Percentiles rank a stretch among this genome's conserved stretches.
These are phyloP conservation scores for Aureobasidium sp. DNA, from an alignment of 2,329 filamentous ascomycete species.

Conservation along the genomic window DNA sequence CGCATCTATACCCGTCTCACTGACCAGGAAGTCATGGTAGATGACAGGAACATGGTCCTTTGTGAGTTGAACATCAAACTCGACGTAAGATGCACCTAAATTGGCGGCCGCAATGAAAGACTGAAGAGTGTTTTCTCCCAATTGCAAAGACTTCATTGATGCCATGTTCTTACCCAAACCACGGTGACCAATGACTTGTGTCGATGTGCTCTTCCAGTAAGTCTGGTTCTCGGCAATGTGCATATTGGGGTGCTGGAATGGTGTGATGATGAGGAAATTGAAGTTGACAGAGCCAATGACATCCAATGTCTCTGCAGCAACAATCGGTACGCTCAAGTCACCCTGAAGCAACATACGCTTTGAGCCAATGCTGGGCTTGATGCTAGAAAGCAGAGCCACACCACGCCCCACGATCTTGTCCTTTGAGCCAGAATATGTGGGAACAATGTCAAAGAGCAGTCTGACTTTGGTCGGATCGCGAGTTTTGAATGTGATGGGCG, in stretches of 20 bases:
- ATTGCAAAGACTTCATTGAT: conserved; percentile 76
- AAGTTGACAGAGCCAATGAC: conserved; percentile 94
- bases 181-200: conserved; percentile 71
- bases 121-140: conserved; percentile 91
- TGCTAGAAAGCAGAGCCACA: conserved; percentile 78
- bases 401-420: conserved; percentile 82
- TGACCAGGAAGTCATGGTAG: conserved; percentile 97
- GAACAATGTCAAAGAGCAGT: conserved; percentile 87
- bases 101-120: conserved; percentile 97
- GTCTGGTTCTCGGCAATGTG: conserved; percentile 83
- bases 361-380: conserved; percentile 74
- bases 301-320: conserved; percentile 73
- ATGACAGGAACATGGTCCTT: conserved; percentile 98
- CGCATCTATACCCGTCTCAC: conserved; percentile 93
- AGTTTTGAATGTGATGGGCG: conserved; percentile 85
- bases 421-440: conserved; percentile 77
- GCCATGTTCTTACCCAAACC: conserved; percentile 85
- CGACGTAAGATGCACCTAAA: conserved; percentile 68
- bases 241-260: conserved; percentile 91
- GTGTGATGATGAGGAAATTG: conserved; percentile 91
- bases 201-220: conserved; percentile 91
- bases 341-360: conserved; percentile 89
- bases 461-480: conserved; percentile 74
- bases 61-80: conserved; percentile 89
- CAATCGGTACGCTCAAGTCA: conserved; percentile 84